Evolutionary conservation across 2,329 filamentous ascomycete species (phyloP).

Genomic region (Sclerotiophoma versabilis): DNA sequence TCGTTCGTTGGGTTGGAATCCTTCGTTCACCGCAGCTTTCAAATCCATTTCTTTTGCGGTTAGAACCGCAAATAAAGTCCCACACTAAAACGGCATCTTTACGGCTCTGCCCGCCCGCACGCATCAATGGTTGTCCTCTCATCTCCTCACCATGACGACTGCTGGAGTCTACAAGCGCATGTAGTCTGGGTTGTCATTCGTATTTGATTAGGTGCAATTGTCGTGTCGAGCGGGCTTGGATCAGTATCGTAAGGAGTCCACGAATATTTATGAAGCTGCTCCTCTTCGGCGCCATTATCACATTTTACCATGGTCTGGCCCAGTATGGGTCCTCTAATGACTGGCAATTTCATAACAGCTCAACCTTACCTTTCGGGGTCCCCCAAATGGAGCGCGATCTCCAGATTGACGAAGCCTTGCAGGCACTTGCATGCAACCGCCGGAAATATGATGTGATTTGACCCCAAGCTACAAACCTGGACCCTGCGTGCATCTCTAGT

Average conservation of each 20-base stretch:
- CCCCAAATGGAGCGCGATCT: background rate
- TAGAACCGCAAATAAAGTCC: background rate
- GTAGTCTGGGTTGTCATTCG: background rate
- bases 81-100: background rate
- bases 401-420: background rate
- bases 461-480: background rate
- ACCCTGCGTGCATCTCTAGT: conserved; percentile 5
- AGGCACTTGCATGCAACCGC: background rate
- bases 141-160: background rate
- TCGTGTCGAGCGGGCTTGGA: background rate
- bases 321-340: background rate
- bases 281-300: background rate
- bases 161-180: background rate
- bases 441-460: conserved; percentile 3
- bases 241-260: background rate
- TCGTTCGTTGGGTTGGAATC: background rate
- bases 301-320: background rate
- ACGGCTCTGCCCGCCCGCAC: conserved; percentile 3
- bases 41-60: background rate
- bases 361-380: background rate
- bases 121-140: background rate
- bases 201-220: background rate
- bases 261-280: background rate
- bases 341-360: conserved; percentile 3
- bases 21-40: conserved; percentile 10